Base-by-base conservation (phyloP, 2,329 filamentous ascomycete genomes). In the Zasmidium cellare region DNA sequence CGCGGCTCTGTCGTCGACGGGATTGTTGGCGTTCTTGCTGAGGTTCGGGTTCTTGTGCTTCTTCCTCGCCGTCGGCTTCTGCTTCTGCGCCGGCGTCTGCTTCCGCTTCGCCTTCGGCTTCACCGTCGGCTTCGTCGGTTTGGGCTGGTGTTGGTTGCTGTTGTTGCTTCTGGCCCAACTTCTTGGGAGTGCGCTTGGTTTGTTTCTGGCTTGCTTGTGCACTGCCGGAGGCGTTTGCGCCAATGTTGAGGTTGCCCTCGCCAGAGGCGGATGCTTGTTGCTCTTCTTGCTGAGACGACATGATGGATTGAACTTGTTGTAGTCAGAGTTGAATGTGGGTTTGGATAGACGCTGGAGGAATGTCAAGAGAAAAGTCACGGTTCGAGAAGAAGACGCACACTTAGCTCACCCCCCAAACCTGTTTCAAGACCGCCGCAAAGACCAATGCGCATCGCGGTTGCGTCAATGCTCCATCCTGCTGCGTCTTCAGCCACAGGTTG, bases 1-100 rank as follows among this genome's bases (percentile, higher is more conserved):
- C 80, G 61, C 79, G 78, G 58, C 77, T 79, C 63, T 80, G 77
- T 62, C 79, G 77, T 61, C 79, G 76, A 57, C 77, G 74, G 51
- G 78, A 79, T 64, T 72, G 76, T 67, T 75, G 71, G 58, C 75
- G 75, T 57, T 69, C 56, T 60, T 67, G 65, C 62, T 80, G 71
- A 56, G 72, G 76, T 65, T 82, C 74, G 47, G 77, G 77, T 64
- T 80, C 74, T 47, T 72, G 72, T 5, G 28, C n/a, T 44, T 56
- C 47, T n/a, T 41, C 75, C 55, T 79, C 75, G 55, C 75, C 70
- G 54, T 68, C 71, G 65, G 64, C 71, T 62, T 72, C 72, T 19
- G 51, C 70, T 44, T 70, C 74, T 69, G 56, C 69, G 60, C 81
- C 74, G 45, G 76, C 77, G 56, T 69, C 74, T 68, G 64, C 69